Base-by-base conservation (phyloP, 345 rosid genomes). In the Dovyalis caffra region DNA sequence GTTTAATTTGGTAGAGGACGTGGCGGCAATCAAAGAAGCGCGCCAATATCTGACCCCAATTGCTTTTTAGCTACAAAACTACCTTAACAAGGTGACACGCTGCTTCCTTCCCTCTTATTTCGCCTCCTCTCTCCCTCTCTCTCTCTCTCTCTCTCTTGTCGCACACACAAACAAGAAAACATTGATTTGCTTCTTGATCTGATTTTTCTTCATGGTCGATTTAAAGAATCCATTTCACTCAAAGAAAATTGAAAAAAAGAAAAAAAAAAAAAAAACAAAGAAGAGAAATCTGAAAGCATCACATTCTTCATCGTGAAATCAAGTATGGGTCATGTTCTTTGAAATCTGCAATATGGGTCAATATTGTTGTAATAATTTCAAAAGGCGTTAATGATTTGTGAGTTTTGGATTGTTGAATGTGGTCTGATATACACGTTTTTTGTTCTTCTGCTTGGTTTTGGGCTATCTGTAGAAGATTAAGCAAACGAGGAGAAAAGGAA, bases 11-110 rank as follows among this genome's bases (percentile, higher is more conserved):
- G 32, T 51, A 29, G 63, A 34, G 35, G 45, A 88, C 82, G 83
- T 82, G 89, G 86, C 77, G 78, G 86, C 77, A 76, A 74, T 60
- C 43, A 76, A 69, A 76, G 87, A 81, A 81, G 83, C 78, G 91
- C 90, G 95, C 74, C 88, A 87, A 85, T 81, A 74, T 87, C 92
- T 87, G 86, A 82, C 76, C 74, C 38, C n/a, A 79, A 82, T 40
- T 81, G 21, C 76, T 76, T 75, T 78, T 79, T 77, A 76, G 82
- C 88, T 86, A 80, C 87, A 85, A 85, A 65, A 73, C 64, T 67
- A 57, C 77, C 81, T 68, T 73, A 73, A 78, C 81, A 35, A 43
- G 37, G 37, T 45, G 74, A 51, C 71, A 47, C 76, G 67, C 73
- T 68, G 60, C 77, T 78, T 64, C 31, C 78, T 51, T 71, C 75